A percentile compares a stretch with the other conserved stretches of the same genome.
These are phyloP conservation scores for Tuber indicum DNA, from an alignment of 495 filamentous ascomycete species.

Conservation along the genomic window DNA sequence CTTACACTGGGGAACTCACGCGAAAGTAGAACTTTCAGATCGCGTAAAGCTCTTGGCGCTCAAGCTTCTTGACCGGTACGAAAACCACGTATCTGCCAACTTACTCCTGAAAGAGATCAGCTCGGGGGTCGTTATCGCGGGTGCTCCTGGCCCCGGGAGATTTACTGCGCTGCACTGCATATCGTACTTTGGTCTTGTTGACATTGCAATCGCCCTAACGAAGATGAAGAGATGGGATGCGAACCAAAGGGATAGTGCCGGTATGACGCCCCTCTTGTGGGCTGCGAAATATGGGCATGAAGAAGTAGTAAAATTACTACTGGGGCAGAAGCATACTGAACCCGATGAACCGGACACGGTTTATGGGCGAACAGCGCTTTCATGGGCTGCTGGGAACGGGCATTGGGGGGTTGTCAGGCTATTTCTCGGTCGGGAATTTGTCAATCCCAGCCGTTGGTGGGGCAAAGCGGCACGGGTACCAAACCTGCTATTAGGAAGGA, in stretches of 20 bases:
- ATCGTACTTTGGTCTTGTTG: not conserved
- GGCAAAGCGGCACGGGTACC: not conserved
- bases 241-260: not conserved
- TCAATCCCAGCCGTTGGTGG: not conserved
- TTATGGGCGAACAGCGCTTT: not conserved
- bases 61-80: not conserved
- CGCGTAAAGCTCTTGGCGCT: not conserved
- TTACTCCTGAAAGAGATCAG: not conserved
- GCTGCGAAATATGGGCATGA: not conserved
- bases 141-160: not conserved
- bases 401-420: not conserved
- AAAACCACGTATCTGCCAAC: not conserved
- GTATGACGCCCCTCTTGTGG: not conserved
- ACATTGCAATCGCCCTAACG: not conserved
- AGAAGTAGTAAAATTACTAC: not conserved
- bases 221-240: conserved; percentile 2
- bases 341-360: not conserved
- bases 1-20: not conserved
- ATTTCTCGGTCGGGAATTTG: not conserved
- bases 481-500: conserved; percentile 1
- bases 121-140: not conserved
- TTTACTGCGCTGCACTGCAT: not conserved
- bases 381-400: not conserved
- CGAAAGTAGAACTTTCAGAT: not conserved
- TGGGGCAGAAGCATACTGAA: not conserved